Percentiles rank a stretch among this genome's conserved stretches.
Conservation (phyloP, 2,329 filamentous ascomycete species). For the Chaetomiaceae sp. region DNA sequence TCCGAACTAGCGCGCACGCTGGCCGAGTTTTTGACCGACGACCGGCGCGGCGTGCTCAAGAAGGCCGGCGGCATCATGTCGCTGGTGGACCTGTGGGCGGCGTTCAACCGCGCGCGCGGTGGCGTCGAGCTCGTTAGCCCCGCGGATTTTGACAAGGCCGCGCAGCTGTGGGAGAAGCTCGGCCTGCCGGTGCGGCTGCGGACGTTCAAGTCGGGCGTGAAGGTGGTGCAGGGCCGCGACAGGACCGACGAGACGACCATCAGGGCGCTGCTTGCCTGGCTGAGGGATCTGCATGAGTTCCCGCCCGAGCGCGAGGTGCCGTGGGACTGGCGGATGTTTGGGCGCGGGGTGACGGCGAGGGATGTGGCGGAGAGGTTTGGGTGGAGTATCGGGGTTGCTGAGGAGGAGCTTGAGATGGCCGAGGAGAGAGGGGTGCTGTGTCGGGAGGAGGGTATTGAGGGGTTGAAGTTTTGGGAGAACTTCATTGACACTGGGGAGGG, state of each 20-base stretch:
- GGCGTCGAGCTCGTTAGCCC: constrained; percentile 94
- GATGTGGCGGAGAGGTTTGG: constrained; percentile 86
- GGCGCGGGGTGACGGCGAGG: constrained; percentile 81
- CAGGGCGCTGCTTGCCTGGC: constrained; percentile 69
- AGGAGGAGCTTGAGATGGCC: constrained; percentile 94
- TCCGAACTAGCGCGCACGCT: constrained; percentile 81
- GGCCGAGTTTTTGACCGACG: constrained; percentile 85
- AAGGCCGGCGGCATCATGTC: constrained; percentile 84
- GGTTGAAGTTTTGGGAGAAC: constrained; percentile 91
- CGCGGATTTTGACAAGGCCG: constrained; percentile 85
- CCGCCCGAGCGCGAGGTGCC: constrained; percentile 59
- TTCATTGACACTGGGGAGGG: constrained; percentile 48
- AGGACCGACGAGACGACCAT: constrained; percentile 89
- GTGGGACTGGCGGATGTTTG: constrained; percentile 76
- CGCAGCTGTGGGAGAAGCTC: constrained; percentile 80
- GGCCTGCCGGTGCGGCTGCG: constrained; percentile 81
- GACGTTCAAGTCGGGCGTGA: constrained; percentile 87
- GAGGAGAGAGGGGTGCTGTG: constrained; percentile 86
- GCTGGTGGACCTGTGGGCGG: constrained; percentile 85
- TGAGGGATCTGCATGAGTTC: constrained; percentile 65
- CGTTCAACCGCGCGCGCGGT: constrained; percentile 89
- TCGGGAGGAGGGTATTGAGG: constrained; percentile 87
- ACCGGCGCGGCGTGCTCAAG: constrained; percentile 70
- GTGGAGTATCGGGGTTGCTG: constrained; percentile 95
- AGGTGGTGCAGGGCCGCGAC: constrained; percentile 85